Conservation (phyloP, 208 protist species). For the Leishmania martiniquensis region DNA sequence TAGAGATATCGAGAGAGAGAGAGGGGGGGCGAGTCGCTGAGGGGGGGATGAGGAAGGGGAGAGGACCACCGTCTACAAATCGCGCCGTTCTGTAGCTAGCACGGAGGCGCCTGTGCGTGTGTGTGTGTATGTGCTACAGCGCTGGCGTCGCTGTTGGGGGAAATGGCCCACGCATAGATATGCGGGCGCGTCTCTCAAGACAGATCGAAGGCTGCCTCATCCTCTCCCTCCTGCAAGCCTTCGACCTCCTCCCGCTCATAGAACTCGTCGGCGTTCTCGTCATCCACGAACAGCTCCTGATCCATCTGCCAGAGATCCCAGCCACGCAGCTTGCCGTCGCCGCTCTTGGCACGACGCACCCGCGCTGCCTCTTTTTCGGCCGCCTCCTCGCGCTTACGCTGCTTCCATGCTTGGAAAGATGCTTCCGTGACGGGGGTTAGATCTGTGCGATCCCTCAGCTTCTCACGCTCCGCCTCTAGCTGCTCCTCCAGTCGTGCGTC, state of each 20-base stretch:
- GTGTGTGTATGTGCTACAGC: too few relatives aligned
- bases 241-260: slow-evolving; percentile 70
- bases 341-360: slow-evolving; percentile 64
- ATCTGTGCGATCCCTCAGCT: slow-evolving; percentile 70
- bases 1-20: too few relatives aligned
- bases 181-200: slow-evolving; percentile 43
- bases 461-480: slow-evolving; percentile 86
- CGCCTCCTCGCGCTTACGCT: slow-evolving; percentile 66
- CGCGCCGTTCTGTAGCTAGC: too few relatives aligned
- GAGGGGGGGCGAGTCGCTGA: too few relatives aligned
- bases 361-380: slow-evolving; percentile 66
- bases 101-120: too few relatives aligned
- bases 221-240: slow-evolving; percentile 25
- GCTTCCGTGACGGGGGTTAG: slow-evolving; percentile 86
- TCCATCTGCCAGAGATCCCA: slow-evolving; percentile 90
- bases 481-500: slow-evolving; percentile 85
- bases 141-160: too few relatives aligned
- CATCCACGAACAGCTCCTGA: slow-evolving; percentile 84
- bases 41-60: too few relatives aligned
- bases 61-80: too few relatives aligned
- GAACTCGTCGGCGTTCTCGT: slow-evolving; percentile 80
- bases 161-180: not conserved
- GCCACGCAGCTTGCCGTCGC: slow-evolving; percentile 75
- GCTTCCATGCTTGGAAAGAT: slow-evolving; percentile 80
- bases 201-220: slow-evolving; percentile 68